Evolutionary conservation across 2,329 filamentous ascomycete species (phyloP), one percentile per base, ranked within the genome.

Genomic region (Claviceps sp.): DNA sequence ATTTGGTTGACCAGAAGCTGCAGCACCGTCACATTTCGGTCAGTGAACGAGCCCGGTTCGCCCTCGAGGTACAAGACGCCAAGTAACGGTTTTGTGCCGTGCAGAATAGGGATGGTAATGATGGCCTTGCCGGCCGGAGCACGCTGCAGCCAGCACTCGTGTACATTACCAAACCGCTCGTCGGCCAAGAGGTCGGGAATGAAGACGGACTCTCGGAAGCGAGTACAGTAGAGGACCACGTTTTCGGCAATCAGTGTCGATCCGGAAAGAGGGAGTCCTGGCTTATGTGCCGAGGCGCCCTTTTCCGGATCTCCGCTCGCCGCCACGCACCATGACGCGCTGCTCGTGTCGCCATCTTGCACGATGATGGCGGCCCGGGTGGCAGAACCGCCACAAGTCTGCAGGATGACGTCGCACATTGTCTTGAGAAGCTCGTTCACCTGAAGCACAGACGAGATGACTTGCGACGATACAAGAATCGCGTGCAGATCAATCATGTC

Each of bases 401-500:
- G 84, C 26, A 90, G 67, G 48, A 90, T 87, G 56, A 90, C 87
- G 55, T 88, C 82, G 58, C 85, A 87, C 81, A 91, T 88, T 43
- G 86, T 89, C 60, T 84, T 82, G 55, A 90, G 75, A 4, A 91
- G 74, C 59, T 84, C 78, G 56, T 90, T 85, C 13, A 90, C 79
- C 57, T 85, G 78, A 11, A 91, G 68, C 49, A 89, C 84, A 16
- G 85, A 89, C 4, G 86, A 90, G 44, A 91, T 82, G 44, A 90
- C 78, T 62, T 89, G 87, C 10, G 84, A 89, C 2, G 84, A 87
- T 59, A 87, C 82, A 14, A 91, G 72, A 54, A 91, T 90, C 24
- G 84, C 84, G 43, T 87, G 83, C 55, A 90, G 67, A 64, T 90
- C 87, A 61, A 91, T 82, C 82, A 91, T 89, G 68, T 91, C 87